phyloP scores from a whole-genome alignment of 2,329 filamentous ascomycete species.

The Fusarium irregulare region DNA sequence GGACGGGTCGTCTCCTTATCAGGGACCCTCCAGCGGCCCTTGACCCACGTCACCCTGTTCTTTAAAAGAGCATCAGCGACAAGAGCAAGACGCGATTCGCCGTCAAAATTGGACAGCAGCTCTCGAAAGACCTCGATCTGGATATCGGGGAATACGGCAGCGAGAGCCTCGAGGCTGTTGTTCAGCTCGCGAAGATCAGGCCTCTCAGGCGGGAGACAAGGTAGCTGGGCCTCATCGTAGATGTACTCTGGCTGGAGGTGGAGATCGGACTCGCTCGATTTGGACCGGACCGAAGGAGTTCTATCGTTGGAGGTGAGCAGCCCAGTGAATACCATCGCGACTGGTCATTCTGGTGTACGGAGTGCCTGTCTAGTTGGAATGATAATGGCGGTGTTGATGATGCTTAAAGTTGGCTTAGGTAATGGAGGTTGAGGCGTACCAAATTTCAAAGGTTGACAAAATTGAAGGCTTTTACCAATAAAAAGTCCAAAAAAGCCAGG shows the following conservation, averaged over 20 bases:
- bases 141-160: slow-evolving; percentile 81
- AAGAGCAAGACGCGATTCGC: slow-evolving; percentile 80
- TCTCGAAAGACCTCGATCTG: slow-evolving; percentile 85
- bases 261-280: slow-evolving; percentile 47
- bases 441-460: background rate
- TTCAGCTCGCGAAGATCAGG: slow-evolving; percentile 78
- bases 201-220: slow-evolving; percentile 60
- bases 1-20: slow-evolving; percentile 51
- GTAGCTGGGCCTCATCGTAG: slow-evolving; percentile 66
- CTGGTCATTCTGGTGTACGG: slow-evolving; percentile 50
- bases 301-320: slow-evolving; percentile 59
- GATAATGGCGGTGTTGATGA: slow-evolving; percentile 19
- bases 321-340: slow-evolving; percentile 62
- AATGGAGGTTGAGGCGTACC: slow-evolving; percentile 18
- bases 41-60: slow-evolving; percentile 75
- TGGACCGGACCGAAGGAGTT: slow-evolving; percentile 49
- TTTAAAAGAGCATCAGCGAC: slow-evolving; percentile 82
- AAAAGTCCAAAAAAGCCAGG: background rate
- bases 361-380: slow-evolving; percentile 7
- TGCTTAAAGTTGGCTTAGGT: slow-evolving; percentile 31
- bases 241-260: slow-evolving; percentile 60
- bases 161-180: slow-evolving; percentile 73
- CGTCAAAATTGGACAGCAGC: slow-evolving; percentile 79
- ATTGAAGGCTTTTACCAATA: background rate
- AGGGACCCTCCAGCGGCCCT: slow-evolving; percentile 70